Conservation (phyloP, 345 rosid genomes). For the Trapa incisa region DNA sequence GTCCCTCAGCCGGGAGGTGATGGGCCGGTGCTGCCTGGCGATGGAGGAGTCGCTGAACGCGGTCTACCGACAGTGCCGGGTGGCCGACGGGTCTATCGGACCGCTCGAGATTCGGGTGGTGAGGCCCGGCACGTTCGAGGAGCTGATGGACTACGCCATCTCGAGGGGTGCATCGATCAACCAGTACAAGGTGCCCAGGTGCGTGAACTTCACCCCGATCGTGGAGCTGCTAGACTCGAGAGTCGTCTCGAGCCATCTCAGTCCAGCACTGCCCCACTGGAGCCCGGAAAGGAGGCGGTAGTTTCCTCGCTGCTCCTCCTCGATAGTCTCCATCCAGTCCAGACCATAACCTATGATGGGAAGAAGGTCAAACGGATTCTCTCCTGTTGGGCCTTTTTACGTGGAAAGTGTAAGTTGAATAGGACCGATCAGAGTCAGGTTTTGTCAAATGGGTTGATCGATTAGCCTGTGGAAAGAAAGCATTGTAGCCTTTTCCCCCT, state of each 20-base stretch:
- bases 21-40: constrained; percentile 54
- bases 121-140: constrained; percentile 82
- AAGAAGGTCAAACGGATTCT: constrained; percentile 14
- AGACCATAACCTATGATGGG: not conserved
- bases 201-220: constrained; percentile 79
- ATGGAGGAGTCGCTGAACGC: constrained; percentile 94
- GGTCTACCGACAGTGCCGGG: constrained; percentile 82
- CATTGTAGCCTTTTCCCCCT: constrained; percentile 6
- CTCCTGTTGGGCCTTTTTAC: not conserved
- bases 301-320: constrained; percentile 14
- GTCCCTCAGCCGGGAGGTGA: constrained; percentile 33
- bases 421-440: constrained; percentile 21
- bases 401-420: constrained; percentile 16
- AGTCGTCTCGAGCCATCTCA: constrained; percentile 57
- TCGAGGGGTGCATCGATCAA: constrained; percentile 93
- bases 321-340: too few relatives aligned
- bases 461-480: constrained; percentile 13
- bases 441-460: constrained; percentile 12
- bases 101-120: constrained; percentile 78
- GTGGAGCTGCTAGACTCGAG: constrained; percentile 80
- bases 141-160: constrained; percentile 89
- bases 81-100: constrained; percentile 69
- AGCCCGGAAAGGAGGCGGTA: constrained; percentile 51
- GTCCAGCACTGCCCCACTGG: constrained; percentile 71
- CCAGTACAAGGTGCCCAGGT: constrained; percentile 92